phyloP scores from a whole-genome alignment of 1,284 basidiomycete species.

The Butyriboletus appendiculatus region DNA sequence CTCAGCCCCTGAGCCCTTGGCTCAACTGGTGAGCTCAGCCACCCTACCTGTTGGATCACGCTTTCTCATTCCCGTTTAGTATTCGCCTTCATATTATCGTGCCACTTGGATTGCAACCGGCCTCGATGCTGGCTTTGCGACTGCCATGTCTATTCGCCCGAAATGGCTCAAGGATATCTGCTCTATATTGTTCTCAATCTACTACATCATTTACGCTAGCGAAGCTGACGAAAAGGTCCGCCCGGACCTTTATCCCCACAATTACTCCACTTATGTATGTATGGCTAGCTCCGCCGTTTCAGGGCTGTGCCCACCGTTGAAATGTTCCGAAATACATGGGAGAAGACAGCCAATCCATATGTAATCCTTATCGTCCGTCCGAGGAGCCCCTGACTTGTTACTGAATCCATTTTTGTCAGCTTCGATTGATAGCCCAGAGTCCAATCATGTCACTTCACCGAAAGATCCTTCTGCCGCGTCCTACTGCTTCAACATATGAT shows the following conservation, averaged over 20 bases:
- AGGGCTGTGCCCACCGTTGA: slow-evolving; percentile 94
- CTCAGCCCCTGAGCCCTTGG: slow-evolving; percentile 90
- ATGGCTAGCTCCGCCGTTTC: slow-evolving; percentile 80
- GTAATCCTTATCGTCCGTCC: slow-evolving; percentile 43
- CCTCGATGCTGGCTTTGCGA: slow-evolving; percentile 96
- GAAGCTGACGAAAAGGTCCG: slow-evolving; percentile 92
- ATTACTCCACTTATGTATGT: slow-evolving; percentile 1
- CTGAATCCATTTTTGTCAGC: slow-evolving; percentile 41
- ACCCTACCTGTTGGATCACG: not conserved
- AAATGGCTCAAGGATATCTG: slow-evolving; percentile 90
- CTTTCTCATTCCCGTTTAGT: slow-evolving; percentile 48
- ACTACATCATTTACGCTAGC: slow-evolving; percentile 93
- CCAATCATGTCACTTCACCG: slow-evolving; percentile 69
- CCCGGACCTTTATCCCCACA: not conserved
- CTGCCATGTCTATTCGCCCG: slow-evolving; percentile 90
- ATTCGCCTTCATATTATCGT: slow-evolving; percentile 91
- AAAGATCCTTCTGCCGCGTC: slow-evolving; percentile 82
- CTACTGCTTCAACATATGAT: slow-evolving; percentile 71
- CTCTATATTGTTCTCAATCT: slow-evolving; percentile 82
- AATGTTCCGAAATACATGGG: slow-evolving; percentile 94
- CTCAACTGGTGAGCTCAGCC: slow-evolving; percentile 65
- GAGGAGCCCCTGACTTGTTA: slow-evolving; percentile 10
- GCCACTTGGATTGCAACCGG: slow-evolving; percentile 96
- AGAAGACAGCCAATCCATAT: slow-evolving; percentile 94
- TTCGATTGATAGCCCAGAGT: slow-evolving; percentile 63